These are phyloP conservation scores for Spathaspora sp. DNA, from an alignment of 1,139 yeast genomes.

Conservation along the genomic window DNA sequence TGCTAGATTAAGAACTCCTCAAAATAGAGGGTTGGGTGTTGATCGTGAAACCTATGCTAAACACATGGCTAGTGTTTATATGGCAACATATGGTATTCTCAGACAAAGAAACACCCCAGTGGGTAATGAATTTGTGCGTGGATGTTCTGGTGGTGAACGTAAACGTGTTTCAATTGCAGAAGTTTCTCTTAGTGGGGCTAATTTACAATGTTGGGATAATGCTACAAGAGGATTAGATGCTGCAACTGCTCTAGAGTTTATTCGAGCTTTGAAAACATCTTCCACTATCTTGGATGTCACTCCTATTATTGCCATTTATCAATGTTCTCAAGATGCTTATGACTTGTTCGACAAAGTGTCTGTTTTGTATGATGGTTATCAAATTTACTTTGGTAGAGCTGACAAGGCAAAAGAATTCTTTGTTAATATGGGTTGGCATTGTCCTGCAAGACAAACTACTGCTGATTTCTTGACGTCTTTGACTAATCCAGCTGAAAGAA, in stretches of 20 bases:
- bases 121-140: conserved; percentile 38
- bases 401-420: conserved; percentile 54
- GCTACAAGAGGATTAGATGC: conserved; percentile 64
- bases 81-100: conserved; percentile 44
- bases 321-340: conserved; percentile 71
- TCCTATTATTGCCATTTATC: conserved; percentile 77
- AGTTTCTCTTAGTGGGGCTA: conserved; percentile 37
- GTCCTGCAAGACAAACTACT: conserved; percentile 76
- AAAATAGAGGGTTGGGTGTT: conserved; percentile 34
- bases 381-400: conserved; percentile 72
- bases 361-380: conserved; percentile 74
- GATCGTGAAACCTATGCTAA: conserved; percentile 40
- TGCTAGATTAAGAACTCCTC: conserved; percentile 36
- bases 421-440: conserved; percentile 49
- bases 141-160: conserved; percentile 47
- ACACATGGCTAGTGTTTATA: conserved; percentile 42
- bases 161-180: conserved; percentile 48
- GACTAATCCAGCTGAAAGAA: conserved; percentile 68
- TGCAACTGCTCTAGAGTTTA: conserved; percentile 68
- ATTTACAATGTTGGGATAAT: conserved; percentile 55
- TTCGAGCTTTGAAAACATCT: conserved; percentile 62
- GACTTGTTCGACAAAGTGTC: conserved; percentile 72
- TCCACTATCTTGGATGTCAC: conserved; percentile 60
- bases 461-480: conserved; percentile 79
- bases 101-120: conserved; percentile 35